Conservation (phyloP, 495 filamentous ascomycete species). For the Xylaria nigripes region DNA sequence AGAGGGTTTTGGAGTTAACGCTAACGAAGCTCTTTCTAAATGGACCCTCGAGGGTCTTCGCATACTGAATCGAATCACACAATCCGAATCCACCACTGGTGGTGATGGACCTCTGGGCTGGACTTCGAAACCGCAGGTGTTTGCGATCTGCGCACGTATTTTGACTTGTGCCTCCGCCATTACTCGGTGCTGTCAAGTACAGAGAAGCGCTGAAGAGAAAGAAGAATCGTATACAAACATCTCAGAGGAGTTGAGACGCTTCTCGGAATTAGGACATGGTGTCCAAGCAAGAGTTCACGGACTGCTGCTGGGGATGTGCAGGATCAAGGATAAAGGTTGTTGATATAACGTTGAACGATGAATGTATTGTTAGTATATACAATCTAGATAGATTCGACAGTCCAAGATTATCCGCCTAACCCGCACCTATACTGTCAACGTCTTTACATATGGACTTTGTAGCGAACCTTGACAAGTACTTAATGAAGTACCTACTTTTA, state of each 20-base stretch:
- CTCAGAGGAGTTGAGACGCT: constrained; percentile 21
- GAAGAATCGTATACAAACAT: constrained; percentile 4
- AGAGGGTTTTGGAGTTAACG: neutral
- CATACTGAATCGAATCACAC: constrained; percentile 33
- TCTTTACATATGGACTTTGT: no score
- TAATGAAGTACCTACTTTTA: no score
- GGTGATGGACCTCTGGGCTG: constrained; percentile 63
- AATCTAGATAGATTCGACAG: neutral
- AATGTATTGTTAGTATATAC: neutral
- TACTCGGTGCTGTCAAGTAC: constrained; percentile 11
- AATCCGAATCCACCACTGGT: constrained; percentile 24
- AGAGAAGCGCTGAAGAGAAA: neutral
- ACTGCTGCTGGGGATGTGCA: constrained; percentile 27
- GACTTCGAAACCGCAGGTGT: constrained; percentile 64
- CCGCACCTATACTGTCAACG: no score
- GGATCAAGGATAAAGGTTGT: neutral
- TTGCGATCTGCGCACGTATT: constrained; percentile 56
- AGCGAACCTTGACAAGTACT: no score
- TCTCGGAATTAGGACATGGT: constrained; percentile 19
- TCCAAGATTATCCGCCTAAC: no score
- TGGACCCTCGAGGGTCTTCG: constrained; percentile 56
- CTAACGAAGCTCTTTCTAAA: constrained; percentile 12
- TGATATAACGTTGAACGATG: neutral
- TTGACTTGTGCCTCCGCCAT: constrained; percentile 41
- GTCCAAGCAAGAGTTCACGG: constrained; percentile 23